Evolutionary conservation across 1,139 yeast species (phyloP), one percentile per base, ranked within the genome.

Genomic region (Candida tetrigidarum): DNA sequence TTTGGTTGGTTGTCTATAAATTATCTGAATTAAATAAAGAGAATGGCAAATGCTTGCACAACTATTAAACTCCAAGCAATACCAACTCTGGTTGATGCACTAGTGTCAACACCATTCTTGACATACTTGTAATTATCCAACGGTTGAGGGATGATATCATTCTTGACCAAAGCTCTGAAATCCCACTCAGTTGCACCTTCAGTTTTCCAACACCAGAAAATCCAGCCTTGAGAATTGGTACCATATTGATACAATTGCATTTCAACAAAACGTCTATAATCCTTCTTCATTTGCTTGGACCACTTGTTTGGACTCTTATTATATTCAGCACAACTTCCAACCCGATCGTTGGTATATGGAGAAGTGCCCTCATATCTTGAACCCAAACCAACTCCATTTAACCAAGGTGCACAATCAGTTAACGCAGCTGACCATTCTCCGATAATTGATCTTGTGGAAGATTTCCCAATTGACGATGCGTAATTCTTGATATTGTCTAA

Each of bases 401-500:
- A 72, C 96, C 96, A 88, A 49, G 76, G 76, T 18, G 96, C 83
- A 73, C 99, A 93, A 67, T 93, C 98, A 10, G 97, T 90, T 54
- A 92, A 74, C 1, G 98, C 97, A 15, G 95, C 97, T 25, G 95
- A 78, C 86, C 93, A 93, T 72, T 93, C 99, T 49, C 98, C 98
- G 46, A 81, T 76, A 26, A 92, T 79, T 46, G 78, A 76, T 43
- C 78, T 75, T 49, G 80, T 84, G 46, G 66, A 71, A 42, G 74
- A 79, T 8, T 58, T 48, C 2, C 57, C 52, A 30, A 78, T 67
- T 1, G 72, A 58, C 2, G 59, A 51, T 4, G 76, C 74, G 50
- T 64, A 76, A 45, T 65, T 61, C 37, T 55, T 57, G 37, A 77
- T 70, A 46, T 67, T 69, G 14, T 55, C 34, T 26, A 76, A 58